Evolutionary conservation across 345 rosid genomes (phyloP).

Genomic region (Dimocarpus longan): DNA sequence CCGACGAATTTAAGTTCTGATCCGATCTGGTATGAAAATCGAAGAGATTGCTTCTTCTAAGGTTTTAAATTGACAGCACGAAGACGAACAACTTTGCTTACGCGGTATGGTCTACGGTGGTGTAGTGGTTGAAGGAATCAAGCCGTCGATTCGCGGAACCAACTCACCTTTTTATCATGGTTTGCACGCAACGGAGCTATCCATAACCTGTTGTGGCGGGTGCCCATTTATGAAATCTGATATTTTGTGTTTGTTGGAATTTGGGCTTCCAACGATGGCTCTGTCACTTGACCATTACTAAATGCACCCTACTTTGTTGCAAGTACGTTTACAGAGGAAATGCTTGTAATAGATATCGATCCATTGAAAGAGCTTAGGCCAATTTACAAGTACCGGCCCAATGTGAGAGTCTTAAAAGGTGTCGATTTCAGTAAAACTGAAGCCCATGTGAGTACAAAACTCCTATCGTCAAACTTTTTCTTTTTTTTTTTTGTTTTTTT

Average conservation of each 20-base stretch:
- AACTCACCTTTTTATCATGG: not conserved
- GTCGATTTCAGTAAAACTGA: not conserved
- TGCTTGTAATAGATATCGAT: too few relatives aligned
- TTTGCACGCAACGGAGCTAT: not conserved
- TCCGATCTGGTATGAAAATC: not conserved
- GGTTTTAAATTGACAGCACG: not conserved
- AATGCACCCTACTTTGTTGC: too few relatives aligned
- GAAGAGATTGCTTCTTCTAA: slow-evolving; percentile 19
- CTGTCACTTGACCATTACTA: too few relatives aligned
- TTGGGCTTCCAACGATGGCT: too few relatives aligned
- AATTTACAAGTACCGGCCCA: not conserved
- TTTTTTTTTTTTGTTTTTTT: too few relatives aligned
- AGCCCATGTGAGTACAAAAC: not conserved
- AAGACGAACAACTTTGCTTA: slow-evolving; percentile 6
- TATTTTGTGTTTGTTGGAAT: too few relatives aligned
- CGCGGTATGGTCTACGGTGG: slow-evolving; percentile 19
- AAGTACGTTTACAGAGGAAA: not conserved
- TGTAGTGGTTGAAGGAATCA: slow-evolving; percentile 21
- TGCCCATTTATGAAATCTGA: not conserved
- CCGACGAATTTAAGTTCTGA: not conserved
- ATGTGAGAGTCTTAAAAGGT: not conserved
- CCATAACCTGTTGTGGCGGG: not conserved
- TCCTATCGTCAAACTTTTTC: not conserved
- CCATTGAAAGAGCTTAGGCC: not conserved
- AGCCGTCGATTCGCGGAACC: not conserved